Base-by-base conservation (phyloP, 257 asterid species). In the Fraxinus quadrangulata region DNA sequence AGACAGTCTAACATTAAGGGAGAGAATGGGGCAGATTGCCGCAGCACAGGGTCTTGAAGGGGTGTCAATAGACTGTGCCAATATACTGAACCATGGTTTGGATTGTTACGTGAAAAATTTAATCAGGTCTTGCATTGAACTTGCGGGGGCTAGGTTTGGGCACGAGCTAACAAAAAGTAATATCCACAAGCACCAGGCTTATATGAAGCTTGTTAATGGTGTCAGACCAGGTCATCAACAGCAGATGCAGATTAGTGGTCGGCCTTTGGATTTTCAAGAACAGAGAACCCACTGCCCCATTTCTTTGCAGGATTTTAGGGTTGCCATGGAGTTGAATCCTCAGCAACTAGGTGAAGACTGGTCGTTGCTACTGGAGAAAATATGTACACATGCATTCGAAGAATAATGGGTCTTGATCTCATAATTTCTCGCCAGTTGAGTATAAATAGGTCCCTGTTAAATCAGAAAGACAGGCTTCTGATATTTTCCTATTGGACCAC, bases 321-420 rank as follows among this genome's bases (percentile, higher is more conserved):
- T 87, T 79, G 92, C 97, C 70, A 91, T 94, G 98, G 97, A 91
- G 89, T 83, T 92, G 84, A 88, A 88, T 80, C 94, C 96, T 56
- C 85, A 56, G 84, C 93, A 88, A 84, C 97, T 94, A 31, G 98
- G 97, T 12, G 96, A 90, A 89, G 96, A 91, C 83, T 94, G 97
- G 98, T 93, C 98, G 26, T 82, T 90, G 85, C 87, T 90, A 80
- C 88, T 92, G 68, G 98, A 94, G 88, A 92, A 82, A 85, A 87
- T 94, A 81, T 88, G 96, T 79, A 80, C 87, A 40, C 87, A 42
- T 24, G 78, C 92, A 76, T 87, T 87, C 73, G 96, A 92, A 76
- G 92, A 87, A 86, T 90, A 83, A 84, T 67, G 70, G 79, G 80
- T 61, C 51, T 36, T 74, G 76, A 47, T 70, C 69, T 83, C 75